phyloP scores from a whole-genome alignment of 148 eudicot genomes.

The Persicaria maculosa region DNA sequence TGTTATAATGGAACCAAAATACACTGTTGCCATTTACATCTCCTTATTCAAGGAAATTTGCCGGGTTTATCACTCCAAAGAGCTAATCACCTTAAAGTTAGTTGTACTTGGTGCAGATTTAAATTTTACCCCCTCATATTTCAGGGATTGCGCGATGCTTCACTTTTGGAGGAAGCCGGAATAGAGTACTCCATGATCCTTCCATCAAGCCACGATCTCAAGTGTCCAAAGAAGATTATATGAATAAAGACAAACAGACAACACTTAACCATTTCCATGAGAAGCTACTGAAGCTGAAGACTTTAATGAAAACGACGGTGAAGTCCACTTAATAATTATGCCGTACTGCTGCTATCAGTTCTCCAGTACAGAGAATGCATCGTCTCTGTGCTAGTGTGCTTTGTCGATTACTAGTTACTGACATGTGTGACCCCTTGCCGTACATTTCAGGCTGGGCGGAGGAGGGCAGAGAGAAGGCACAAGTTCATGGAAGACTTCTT shows the following conservation, averaged over 20 bases:
- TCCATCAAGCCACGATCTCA: conserved; percentile 54
- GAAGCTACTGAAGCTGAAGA: conserved; percentile 86
- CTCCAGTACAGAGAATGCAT: not conserved
- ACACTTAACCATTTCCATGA: conserved; percentile 93
- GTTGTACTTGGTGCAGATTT: not conserved
- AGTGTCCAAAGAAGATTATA: conserved; percentile 77
- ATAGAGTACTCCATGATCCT: conserved; percentile 69
- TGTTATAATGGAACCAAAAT: not conserved
- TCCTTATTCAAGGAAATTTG: not conserved
- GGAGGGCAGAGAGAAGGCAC: conserved; percentile 83
- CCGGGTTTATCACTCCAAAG: not conserved
- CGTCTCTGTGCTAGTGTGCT: not conserved
- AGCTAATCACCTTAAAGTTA: not conserved
- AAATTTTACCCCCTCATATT: not conserved
- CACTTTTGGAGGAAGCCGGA: conserved; percentile 95
- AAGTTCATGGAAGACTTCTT: conserved; percentile 89
- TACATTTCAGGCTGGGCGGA: conserved; percentile 63
- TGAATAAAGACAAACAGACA: conserved; percentile 79
- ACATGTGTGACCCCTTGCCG: not conserved
- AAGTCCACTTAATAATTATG: not conserved
- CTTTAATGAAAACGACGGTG: conserved; percentile 89
- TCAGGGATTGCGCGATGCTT: conserved; percentile 98
- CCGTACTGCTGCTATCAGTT: not conserved
- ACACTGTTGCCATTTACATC: not conserved
- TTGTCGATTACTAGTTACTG: not conserved